Percentiles rank a stretch among this genome's conserved stretches.
These are phyloP conservation scores for Phyllosticta paracitricarpa DNA, from an alignment of 2,329 filamentous ascomycete species.

Conservation along the genomic window DNA sequence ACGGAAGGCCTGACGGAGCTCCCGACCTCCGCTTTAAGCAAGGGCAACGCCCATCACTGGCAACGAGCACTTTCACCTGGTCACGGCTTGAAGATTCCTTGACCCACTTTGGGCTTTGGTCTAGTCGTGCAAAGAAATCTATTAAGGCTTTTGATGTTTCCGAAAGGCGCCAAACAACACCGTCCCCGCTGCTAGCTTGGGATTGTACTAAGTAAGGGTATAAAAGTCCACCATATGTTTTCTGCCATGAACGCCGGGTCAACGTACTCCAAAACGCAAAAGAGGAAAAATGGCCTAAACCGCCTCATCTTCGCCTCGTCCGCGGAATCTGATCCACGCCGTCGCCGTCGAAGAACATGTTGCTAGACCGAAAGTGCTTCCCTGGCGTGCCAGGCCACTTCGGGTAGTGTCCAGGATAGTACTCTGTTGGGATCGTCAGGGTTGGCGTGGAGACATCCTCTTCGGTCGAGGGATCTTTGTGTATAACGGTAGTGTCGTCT, in stretches of 20 bases:
- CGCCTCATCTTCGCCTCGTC: background rate
- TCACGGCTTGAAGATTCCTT: background rate
- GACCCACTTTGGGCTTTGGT: no score
- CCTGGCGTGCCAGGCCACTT: slow-evolving; percentile 1
- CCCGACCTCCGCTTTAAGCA: background rate
- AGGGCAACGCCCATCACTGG: background rate
- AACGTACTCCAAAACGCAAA: no score
- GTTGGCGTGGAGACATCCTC: slow-evolving; percentile 1
- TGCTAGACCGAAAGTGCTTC: background rate
- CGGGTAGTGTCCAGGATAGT: slow-evolving; percentile 5
- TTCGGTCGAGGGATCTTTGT: background rate
- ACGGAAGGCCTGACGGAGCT: background rate
- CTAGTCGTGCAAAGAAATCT: no score
- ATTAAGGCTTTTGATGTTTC: no score
- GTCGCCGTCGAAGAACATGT: slow-evolving; percentile 6
- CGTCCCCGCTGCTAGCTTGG: no score
- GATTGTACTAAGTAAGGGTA: no score
- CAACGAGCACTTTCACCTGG: background rate
- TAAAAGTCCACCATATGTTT: no score
- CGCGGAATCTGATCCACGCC: background rate
- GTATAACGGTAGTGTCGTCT: background rate
- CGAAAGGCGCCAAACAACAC: no score
- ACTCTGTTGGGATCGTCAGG: slow-evolving; percentile 2
- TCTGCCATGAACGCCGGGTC: no score
- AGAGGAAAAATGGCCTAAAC: background rate